Base-by-base conservation (phyloP, 2,329 filamentous ascomycete species). In the Neoscytalidium dimidiatum region DNA sequence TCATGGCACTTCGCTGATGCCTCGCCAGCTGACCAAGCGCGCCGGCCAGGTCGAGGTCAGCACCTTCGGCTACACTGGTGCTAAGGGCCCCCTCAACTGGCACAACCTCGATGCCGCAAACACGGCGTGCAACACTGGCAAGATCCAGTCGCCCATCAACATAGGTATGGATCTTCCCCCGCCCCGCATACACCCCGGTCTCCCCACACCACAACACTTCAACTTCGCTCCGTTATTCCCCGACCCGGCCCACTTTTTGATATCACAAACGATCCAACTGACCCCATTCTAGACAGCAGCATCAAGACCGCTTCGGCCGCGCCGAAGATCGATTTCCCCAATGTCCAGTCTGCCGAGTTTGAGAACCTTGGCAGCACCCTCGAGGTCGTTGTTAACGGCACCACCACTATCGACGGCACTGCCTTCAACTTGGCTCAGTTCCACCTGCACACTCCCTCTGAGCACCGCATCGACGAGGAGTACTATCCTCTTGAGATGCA, bases 361-460 rank as follows among this genome's bases (percentile, higher is more conserved):
- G 83, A 86, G 74, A 87, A 88, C 72, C 78, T 86, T 11, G 85
- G 85, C 52, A 84, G 83, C 28, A 87, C 84, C 0, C 80, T 88
- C 61, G 83, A 87, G 76, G 81, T 86, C 64, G 76, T 86, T 31
- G 82, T 83, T 64, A 82, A 82, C 57, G 84, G 84, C 31, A 82
- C 78, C 11, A 79, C 85, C 3, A 75, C 69, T 0, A 71, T 83
- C 26, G 75, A 69, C 1, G 78, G 76, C 31, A 72, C 73, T 17
- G 70, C 76, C 17, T 86, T 82, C 72, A 70, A 68, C 0, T 76
- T 87, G 14, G 75, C 75, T 52, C 85, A 88, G 68, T 87, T 87
- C 76, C 86, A 88, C 73, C 85, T 88, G 75, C 86, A 88, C 71
- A 84, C 84, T 0, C 85, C 86, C 0, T 84, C 83, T 48, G 86